Percentiles rank a stretch among this genome's conserved stretches.
These are phyloP conservation scores for Linum usitatissimum DNA, from an alignment of 345 rosid species.

Conservation along the genomic window DNA sequence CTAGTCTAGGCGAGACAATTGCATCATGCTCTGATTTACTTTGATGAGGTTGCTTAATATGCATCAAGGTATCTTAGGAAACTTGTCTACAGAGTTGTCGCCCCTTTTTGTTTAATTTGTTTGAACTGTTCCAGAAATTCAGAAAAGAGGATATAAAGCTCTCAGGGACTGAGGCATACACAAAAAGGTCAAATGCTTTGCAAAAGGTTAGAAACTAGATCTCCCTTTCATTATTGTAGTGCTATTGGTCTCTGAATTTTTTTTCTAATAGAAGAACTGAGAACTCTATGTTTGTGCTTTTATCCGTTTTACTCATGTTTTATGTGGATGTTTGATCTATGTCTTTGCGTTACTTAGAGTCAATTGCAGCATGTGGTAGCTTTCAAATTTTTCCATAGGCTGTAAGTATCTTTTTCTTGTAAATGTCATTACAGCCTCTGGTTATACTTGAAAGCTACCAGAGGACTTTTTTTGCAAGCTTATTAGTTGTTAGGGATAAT, in stretches of 20 bases:
- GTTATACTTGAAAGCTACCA: too few relatives aligned
- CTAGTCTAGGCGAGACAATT: not conserved
- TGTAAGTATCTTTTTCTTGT: too few relatives aligned
- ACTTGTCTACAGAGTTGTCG: not conserved
- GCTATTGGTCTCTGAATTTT: not conserved
- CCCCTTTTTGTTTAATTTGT: constrained; percentile 7
- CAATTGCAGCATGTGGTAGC: not conserved
- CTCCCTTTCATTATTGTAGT: not conserved
- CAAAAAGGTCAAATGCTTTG: constrained; percentile 67
- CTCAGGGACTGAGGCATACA: constrained; percentile 77
- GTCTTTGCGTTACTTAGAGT: not conserved
- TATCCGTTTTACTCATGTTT: not conserved
- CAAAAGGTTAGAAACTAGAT: constrained; percentile 48
- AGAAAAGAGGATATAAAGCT: constrained; percentile 80
- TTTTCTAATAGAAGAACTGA: not conserved
- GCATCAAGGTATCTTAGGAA: not conserved
- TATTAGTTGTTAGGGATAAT: too few relatives aligned
- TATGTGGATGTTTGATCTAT: not conserved
- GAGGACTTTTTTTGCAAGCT: too few relatives aligned
- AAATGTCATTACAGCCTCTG: too few relatives aligned
- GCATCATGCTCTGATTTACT: not conserved
- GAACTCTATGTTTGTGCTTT: not conserved
- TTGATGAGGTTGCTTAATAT: not conserved
- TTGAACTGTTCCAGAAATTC: constrained; percentile 54
- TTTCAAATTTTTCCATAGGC: too few relatives aligned